Evolutionary conservation across 2,329 filamentous ascomycete genomes (phyloP), one percentile per base, ranked within the genome.

Genomic region (Ascomycota sp.): DNA sequence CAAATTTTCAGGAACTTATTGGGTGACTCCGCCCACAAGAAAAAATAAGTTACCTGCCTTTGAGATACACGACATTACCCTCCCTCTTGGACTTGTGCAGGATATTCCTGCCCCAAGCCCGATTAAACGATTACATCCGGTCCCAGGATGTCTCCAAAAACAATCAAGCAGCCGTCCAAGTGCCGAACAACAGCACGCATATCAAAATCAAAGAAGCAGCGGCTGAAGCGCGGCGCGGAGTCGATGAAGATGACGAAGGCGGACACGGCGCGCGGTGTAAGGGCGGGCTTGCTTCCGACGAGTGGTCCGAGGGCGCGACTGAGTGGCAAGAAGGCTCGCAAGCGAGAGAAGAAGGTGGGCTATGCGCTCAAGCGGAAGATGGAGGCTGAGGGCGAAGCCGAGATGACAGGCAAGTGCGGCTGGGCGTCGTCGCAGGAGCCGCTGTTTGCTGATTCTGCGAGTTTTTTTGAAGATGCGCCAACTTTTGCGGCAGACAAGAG

Each of bases 111-210:
- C n/a, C n/a, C n/a, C n/a, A n/a, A n/a, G n/a, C n/a, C n/a, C n/a
- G n/a, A n/a, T n/a, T n/a, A n/a, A n/a, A n/a, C n/a, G n/a, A n/a
- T n/a, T n/a, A n/a, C n/a, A n/a, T n/a, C n/a, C n/a, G n/a, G n/a
- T n/a, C n/a, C 32, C 36, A 69, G 67, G 63, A 57, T 60, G 11
- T 69, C 64, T 28, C 58, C 66, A 40, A 62, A 63, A 38, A 71
- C 68, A 51, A 65, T 65, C 43, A 70, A 70, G 56, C 56, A 53
- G 28, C 55, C 56, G 8, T 68, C 62, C 31, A 60, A 59, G 42
- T 67, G 66, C 55, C 59, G 63, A 10, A 48, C 61, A 24, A 53
- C 52, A 12, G 59, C 61, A 23, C 53, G 55, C 35, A 53, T 56
- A 13, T 52, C 59, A 31, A 59, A 50, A 37, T 48, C 51, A 25